Evolutionary conservation across 1,284 basidiomycete genomes (phyloP), one percentile per base, ranked within the genome.

Genomic region (Leucoagaricus sp.): DNA sequence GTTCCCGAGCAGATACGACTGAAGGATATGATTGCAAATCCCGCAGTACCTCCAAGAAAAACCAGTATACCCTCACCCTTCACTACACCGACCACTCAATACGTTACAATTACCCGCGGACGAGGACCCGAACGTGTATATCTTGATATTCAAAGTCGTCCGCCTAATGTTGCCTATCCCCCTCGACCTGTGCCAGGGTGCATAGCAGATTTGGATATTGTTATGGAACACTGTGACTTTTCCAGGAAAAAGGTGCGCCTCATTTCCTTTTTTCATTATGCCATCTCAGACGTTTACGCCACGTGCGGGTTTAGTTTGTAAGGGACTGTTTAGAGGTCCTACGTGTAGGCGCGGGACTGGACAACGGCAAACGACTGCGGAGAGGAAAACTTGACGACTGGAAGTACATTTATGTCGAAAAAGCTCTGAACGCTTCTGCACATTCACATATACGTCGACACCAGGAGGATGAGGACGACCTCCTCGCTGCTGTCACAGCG

Each of bases 211-310:
- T 72, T 98, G 62, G 95, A 98, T 70, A 75, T 89, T 23, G 77
- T 96, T 1, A 87, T 94, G 85, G 87, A 94, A 36, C 83, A 94
- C 63, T 98, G 95, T 69, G 92, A 96, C 72, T 95, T 94, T 67
- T 83, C 84, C 15, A 78, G 83, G 54, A 81, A 85, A 66, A 92
- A 94, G 80, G 93, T 92, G 63, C 61, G 77, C 60, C 15, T 23
- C n/a, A 21, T 10, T 12, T 40, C 15, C 13, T 17, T 33, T 40
- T 46, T 58, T 47, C 19, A 41, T 49, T 12, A 33, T 50, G 49
- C 34, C 10, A 25, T 28, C 23, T 55, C 17, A 49, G 60, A n/a
- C n/a, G n/a, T n/a, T n/a, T n/a, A n/a, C n/a, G n/a, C n/a, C n/a
- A n/a, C n/a, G n/a, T n/a, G n/a, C n/a, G n/a, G n/a, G n/a, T n/a